Evolutionary conservation across 495 filamentous ascomycete species (phyloP).

Genomic region (Xylaria flabelliformis): DNA sequence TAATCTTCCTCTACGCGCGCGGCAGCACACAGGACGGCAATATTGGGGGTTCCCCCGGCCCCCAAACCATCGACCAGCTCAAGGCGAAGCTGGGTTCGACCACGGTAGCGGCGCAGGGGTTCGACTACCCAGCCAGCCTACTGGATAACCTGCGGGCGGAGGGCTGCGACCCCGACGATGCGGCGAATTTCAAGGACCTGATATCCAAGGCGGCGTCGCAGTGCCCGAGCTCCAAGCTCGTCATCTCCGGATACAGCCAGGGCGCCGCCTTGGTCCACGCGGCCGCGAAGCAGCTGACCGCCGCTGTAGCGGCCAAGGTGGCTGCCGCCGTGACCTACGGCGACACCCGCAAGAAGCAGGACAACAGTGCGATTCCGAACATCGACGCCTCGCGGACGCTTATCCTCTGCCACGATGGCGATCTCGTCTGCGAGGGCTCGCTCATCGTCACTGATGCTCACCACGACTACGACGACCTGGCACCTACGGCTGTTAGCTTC

Average conservation of each 20-base stretch:
- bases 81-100: constrained; percentile 34
- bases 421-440: constrained; percentile 60
- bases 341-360: constrained; percentile 62
- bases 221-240: constrained; percentile 47
- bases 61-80: constrained; percentile 40
- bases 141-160: constrained; percentile 43
- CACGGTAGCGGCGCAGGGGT: constrained; percentile 46
- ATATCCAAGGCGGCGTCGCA: constrained; percentile 41
- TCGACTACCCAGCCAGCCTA: constrained; percentile 47
- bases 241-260: constrained; percentile 56
- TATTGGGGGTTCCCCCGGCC: constrained; percentile 41
- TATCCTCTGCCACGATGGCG: constrained; percentile 60
- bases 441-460: constrained; percentile 57
- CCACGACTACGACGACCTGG: constrained; percentile 49
- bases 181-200: constrained; percentile 43
- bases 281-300: constrained; percentile 50
- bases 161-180: constrained; percentile 45
- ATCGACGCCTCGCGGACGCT: constrained; percentile 52
- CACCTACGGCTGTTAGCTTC: constrained; percentile 43
- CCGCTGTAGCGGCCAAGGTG: constrained; percentile 53
- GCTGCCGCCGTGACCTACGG: constrained; percentile 63
- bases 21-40: constrained; percentile 59
- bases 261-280: constrained; percentile 62
- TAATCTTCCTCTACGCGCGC: constrained; percentile 61
- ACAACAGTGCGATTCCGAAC: constrained; percentile 53